Percentiles rank a stretch among this genome's conserved stretches.
phyloP scores from a whole-genome alignment of 83 land plant genomes.

The Isoetes engelmannii region DNA sequence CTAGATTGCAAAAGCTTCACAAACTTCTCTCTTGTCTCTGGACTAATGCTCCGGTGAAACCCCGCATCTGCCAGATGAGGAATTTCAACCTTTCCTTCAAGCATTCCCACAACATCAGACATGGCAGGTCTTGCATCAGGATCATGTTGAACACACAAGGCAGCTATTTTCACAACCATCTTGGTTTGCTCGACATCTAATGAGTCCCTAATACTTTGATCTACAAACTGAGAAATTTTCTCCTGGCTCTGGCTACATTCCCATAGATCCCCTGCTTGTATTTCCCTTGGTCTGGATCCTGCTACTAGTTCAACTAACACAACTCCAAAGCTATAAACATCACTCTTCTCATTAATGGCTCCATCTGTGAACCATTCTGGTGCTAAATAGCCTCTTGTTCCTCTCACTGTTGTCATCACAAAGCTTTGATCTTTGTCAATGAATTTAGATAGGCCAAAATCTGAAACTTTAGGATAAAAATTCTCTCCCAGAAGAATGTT shows the following conservation, averaged over 20 bases:
- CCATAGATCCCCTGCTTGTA: background rate
- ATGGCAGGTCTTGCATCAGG: slow-evolving; percentile 28
- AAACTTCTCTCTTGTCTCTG: too few species aligned
- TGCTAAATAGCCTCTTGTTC: background rate
- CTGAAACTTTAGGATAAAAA: slow-evolving; percentile 24
- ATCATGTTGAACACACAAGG: slow-evolving; percentile 35
- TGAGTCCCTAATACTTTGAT: slow-evolving; percentile 10
- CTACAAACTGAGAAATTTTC: slow-evolving; percentile 6
- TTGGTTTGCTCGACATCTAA: slow-evolving; percentile 20
- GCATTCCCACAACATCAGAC: slow-evolving; percentile 33
- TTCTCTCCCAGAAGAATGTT: slow-evolving; percentile 38
- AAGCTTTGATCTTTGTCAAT: background rate
- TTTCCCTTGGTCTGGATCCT: slow-evolving; percentile 16
- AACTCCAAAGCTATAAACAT: slow-evolving; percentile 32
- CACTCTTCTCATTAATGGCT: slow-evolving; percentile 23
- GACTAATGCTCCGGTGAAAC: too few species aligned
- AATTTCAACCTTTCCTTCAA: slow-evolving; percentile 17
- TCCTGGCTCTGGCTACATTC: slow-evolving; percentile 7
- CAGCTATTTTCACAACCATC: slow-evolving; percentile 25
- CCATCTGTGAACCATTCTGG: slow-evolving; percentile 14
- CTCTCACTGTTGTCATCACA: too few species aligned
- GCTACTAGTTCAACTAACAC: slow-evolving; percentile 25
- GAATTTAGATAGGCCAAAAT: slow-evolving; percentile 24
- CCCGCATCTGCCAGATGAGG: too few species aligned
- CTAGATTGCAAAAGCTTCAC: too few species aligned